Conservation (phyloP, 768 basidiomycete genomes). For the Floccularia luteovirens region DNA sequence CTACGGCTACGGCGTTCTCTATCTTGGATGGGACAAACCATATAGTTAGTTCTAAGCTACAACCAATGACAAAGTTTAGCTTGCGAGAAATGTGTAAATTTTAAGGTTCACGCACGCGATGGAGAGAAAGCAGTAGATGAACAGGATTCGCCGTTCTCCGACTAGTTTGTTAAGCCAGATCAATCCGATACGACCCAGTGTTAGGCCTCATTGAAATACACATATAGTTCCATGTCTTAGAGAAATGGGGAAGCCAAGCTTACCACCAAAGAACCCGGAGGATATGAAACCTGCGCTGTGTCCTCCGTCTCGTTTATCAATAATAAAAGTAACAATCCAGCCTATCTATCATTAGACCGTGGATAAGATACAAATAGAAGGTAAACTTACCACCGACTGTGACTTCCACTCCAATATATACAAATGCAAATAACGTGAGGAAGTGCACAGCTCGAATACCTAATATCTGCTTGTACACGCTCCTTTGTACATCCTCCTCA, state of each 20-base stretch:
- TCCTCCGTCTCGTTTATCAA: slow-evolving; percentile 35
- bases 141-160: slow-evolving; percentile 23
- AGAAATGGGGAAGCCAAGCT: slow-evolving; percentile 2
- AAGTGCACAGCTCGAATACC: slow-evolving; percentile 31
- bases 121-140: slow-evolving; percentile 21
- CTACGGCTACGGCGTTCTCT: slow-evolving; percentile 40
- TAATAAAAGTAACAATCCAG: slow-evolving; percentile 49
- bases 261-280: slow-evolving; percentile 14
- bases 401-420: slow-evolving; percentile 47
- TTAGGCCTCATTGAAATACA: slow-evolving; percentile 26
- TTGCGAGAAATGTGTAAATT: neutral
- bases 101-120: slow-evolving; percentile 24
- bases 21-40: slow-evolving; percentile 47
- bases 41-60: slow-evolving; percentile 36
- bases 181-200: slow-evolving; percentile 42
- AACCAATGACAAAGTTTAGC: neutral
- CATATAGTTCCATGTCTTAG: neutral
- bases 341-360: slow-evolving; percentile 16
- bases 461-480: slow-evolving; percentile 39
- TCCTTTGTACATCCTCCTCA: slow-evolving; percentile 10
- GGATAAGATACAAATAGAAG: neutral
- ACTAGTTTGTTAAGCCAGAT: slow-evolving; percentile 42
- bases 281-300: slow-evolving; percentile 33
- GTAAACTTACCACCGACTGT: slow-evolving; percentile 32
- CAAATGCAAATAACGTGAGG: slow-evolving; percentile 33